Conservation (phyloP, 257 asterid genomes). For the Capsicum pubescens region DNA sequence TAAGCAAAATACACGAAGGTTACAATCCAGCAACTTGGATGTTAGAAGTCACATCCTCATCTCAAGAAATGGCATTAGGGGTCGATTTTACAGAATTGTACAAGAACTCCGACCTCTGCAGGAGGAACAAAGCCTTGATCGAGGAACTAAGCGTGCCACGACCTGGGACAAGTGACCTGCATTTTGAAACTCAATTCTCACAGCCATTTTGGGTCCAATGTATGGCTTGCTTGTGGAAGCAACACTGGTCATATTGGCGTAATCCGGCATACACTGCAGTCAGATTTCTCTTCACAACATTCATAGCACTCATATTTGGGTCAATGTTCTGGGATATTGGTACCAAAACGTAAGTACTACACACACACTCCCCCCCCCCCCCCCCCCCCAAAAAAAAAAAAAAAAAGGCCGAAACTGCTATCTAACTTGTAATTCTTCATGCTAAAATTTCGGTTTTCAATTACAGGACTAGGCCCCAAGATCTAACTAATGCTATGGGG, state of each 20-base stretch:
- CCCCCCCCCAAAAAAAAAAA: not conserved
- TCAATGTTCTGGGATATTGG: conserved; percentile 67
- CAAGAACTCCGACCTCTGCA: conserved; percentile 54
- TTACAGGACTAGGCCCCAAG: conserved; percentile 9
- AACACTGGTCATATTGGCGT: conserved; percentile 64
- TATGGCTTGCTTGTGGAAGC: conserved; percentile 64
- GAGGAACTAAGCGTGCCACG: conserved; percentile 51
- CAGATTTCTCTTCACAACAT: conserved; percentile 47
- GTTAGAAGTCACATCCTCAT: conserved; percentile 58
- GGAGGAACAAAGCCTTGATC: conserved; percentile 58
- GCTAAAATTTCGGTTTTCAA: conserved; percentile 47
- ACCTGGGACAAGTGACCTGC: conserved; percentile 46
- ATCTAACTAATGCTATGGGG: conserved; percentile 31
- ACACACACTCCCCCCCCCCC: not conserved
- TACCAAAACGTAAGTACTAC: conserved; percentile 47
- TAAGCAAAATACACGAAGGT: conserved; percentile 52
- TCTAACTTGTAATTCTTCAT: not conserved
- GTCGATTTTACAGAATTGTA: conserved; percentile 49
- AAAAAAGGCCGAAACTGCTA: not conserved
- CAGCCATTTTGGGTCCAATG: conserved; percentile 55
- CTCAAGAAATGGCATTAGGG: conserved; percentile 51
- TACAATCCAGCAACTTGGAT: conserved; percentile 84
- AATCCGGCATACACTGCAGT: conserved; percentile 60
- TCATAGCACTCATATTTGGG: conserved; percentile 51
- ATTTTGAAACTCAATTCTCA: conserved; percentile 46